Conservation (phyloP, 225 moss, liverwort and hornwort genomes). For the Climacium dendroides region DNA sequence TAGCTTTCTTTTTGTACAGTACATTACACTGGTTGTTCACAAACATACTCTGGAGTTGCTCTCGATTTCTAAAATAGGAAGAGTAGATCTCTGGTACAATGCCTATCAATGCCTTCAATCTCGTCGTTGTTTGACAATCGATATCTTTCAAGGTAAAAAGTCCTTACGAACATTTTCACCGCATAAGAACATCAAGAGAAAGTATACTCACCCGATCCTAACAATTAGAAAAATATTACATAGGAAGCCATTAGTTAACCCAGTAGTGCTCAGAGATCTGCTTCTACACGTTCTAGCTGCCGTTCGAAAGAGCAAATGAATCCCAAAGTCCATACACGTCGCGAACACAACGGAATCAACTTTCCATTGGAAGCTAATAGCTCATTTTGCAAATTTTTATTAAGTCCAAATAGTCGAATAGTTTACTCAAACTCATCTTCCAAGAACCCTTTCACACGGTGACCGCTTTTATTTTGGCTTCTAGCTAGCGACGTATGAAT, state of each 20-base stretch:
- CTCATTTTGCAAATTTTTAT: neutral
- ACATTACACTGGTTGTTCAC: neutral
- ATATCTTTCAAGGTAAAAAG: neutral
- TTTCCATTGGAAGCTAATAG: neutral
- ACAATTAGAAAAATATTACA: neutral
- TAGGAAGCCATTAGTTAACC: neutral
- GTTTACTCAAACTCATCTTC: neutral
- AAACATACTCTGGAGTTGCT: neutral
- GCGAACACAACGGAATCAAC: neutral
- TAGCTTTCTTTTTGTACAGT: neutral
- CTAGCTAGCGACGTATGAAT: neutral
- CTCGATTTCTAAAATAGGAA: neutral
- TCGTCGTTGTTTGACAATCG: neutral
- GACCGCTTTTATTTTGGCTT: neutral
- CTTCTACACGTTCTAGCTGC: too few species aligned
- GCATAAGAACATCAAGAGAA: neutral
- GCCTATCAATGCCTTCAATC: neutral
- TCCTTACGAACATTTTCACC: neutral
- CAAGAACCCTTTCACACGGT: neutral
- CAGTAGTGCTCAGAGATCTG: neutral
- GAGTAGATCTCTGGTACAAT: neutral
- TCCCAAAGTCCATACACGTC: neutral
- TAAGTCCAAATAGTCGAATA: neutral
- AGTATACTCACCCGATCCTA: neutral
- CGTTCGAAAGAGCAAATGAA: neutral